These are phyloP conservation scores for Oryza glumipatula DNA, from an alignment of 176 grass and related monocot genomes.

Conservation along the genomic window DNA sequence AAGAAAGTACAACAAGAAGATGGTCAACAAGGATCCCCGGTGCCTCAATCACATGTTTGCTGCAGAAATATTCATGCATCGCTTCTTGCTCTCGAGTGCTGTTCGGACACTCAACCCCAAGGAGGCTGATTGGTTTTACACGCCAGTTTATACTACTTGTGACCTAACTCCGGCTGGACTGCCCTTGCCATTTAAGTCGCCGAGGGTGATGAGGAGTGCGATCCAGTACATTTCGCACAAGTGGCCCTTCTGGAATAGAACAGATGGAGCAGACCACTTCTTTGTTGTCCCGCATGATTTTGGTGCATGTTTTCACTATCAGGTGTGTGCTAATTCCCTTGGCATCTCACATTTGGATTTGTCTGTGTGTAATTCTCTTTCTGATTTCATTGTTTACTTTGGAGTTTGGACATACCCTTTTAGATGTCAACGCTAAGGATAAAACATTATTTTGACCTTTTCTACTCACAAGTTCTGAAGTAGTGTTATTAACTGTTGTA, in stretches of 20 bases:
- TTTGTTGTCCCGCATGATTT: slow-evolving; percentile 97
- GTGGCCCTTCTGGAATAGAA: slow-evolving; percentile 92
- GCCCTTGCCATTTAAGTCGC: slow-evolving; percentile 89
- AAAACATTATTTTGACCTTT: no score
- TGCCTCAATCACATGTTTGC: slow-evolving; percentile 97
- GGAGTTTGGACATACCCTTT: neutral
- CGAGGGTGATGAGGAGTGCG: slow-evolving; percentile 91
- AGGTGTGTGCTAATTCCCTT: slow-evolving; percentile 33
- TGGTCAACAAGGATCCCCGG: slow-evolving; percentile 87
- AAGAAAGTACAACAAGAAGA: slow-evolving; percentile 97
- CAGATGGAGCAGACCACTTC: slow-evolving; percentile 90
- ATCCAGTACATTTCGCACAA: slow-evolving; percentile 81
- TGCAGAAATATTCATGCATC: slow-evolving; percentile 97
- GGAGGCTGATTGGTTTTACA: slow-evolving; percentile 97
- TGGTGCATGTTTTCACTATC: slow-evolving; percentile 95
- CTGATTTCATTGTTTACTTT: neutral
- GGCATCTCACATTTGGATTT: neutral
- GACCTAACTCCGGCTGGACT: slow-evolving; percentile 81
- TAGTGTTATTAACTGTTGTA: slow-evolving; percentile 3
- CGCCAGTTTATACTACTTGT: slow-evolving; percentile 91
- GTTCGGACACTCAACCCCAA: slow-evolving; percentile 89
- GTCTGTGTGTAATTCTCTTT: slow-evolving; percentile 5
- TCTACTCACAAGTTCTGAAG: neutral
- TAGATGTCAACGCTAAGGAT: neutral
- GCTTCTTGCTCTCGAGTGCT: slow-evolving; percentile 85